A percentile compares a stretch with the other conserved stretches of the same genome.
phyloP scores from a whole-genome alignment of 306 rosid species.

The Urtica urens region DNA sequence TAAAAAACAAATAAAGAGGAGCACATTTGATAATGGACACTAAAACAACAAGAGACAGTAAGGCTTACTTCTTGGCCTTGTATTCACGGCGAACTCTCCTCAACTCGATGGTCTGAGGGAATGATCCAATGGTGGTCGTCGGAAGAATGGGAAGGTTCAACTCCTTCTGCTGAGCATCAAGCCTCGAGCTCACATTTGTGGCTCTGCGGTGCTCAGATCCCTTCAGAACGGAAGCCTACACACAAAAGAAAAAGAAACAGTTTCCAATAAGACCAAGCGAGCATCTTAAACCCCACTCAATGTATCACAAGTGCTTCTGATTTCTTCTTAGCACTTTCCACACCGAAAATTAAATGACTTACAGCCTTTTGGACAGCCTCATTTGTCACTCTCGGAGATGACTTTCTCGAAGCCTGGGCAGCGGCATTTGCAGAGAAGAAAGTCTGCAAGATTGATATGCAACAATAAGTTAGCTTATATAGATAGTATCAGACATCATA shows the following conservation, averaged over 20 bases:
- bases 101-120: conserved; percentile 81
- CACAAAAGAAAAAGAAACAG: conserved; percentile 6
- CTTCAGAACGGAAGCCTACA: conserved; percentile 80
- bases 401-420: conserved; percentile 64
- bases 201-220: conserved; percentile 84
- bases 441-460: conserved; percentile 32
- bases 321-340: no score
- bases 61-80: conserved; percentile 69
- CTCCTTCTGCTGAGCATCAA: conserved; percentile 89
- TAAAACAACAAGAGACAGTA: conserved; percentile 4
- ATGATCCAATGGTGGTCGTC: conserved; percentile 89
- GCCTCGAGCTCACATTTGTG: conserved; percentile 72
- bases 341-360: conserved; percentile 24
- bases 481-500: neutral
- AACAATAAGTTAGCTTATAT: conserved; percentile 5
- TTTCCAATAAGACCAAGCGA: conserved; percentile 8
- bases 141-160: conserved; percentile 93
- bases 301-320: no score
- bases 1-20: neutral
- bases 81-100: conserved; percentile 89
- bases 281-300: no score
- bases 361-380: conserved; percentile 89
- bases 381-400: conserved; percentile 77
- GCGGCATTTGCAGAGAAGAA: conserved; percentile 61
- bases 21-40: no score